Percentiles rank a stretch among this genome's conserved stretches.
Evolutionary conservation across 106 monocot genomes (phyloP).

Genomic region (Platanthera guangdongensis): DNA sequence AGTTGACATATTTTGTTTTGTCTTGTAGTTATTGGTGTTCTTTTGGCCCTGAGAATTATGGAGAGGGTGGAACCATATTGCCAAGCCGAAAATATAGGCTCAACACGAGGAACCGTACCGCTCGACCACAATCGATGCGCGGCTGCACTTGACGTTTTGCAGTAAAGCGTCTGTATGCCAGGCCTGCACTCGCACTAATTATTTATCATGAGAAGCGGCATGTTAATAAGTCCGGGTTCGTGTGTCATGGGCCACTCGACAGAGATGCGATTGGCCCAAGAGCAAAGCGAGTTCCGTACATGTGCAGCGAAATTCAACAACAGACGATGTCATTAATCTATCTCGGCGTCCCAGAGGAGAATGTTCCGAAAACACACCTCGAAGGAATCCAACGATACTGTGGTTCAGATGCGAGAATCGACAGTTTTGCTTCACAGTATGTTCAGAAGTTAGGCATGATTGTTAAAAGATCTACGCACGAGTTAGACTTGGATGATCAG

Average conservation of each 20-base stretch:
- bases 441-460: constrained; percentile 96
- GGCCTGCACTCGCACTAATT: constrained; percentile 74
- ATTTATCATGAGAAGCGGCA: constrained; percentile 89
- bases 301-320: constrained; percentile 83
- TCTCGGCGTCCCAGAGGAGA: constrained; percentile 90
- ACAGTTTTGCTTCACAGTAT: constrained; percentile 80
- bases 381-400: constrained; percentile 91
- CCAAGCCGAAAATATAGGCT: constrained; percentile 81
- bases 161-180: constrained; percentile 69
- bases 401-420: constrained; percentile 49
- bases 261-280: constrained; percentile 87
- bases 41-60: constrained; percentile 97
- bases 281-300: constrained; percentile 79
- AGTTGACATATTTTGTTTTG: neutral
- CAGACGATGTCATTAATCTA: constrained; percentile 93
- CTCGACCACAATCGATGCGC: constrained; percentile 94
- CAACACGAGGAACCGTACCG: constrained; percentile 93
- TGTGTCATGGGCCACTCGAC: constrained; percentile 95
- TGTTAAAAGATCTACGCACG: constrained; percentile 92
- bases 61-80: constrained; percentile 77
- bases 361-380: constrained; percentile 81
- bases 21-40: constrained; percentile 89
- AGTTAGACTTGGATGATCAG: constrained; percentile 88
- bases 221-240: constrained; percentile 82
- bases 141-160: constrained; percentile 95